Conservation (phyloP, 169 alveolate species). For the Theileria sp. region DNA sequence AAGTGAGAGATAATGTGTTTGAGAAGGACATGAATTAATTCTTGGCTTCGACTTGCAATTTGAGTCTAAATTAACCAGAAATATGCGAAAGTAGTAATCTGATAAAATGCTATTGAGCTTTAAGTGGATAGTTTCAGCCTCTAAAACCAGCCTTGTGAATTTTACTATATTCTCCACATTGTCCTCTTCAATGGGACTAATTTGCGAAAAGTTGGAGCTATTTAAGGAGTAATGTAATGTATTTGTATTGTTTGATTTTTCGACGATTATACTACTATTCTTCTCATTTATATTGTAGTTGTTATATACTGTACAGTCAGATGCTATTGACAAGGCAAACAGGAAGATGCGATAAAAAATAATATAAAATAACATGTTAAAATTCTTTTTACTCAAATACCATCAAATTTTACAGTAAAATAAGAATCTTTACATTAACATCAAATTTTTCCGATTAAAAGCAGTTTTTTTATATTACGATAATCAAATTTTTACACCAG, state of each 20-base stretch:
- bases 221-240: not conserved
- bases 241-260: not conserved
- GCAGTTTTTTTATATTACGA: too few relatives aligned
- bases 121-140: conserved; percentile 57
- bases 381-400: not conserved
- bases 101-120: conserved; percentile 42
- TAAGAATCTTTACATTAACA: too few relatives aligned
- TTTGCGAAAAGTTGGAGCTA: not conserved
- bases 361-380: not conserved
- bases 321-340: not conserved
- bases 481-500: not conserved
- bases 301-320: not conserved
- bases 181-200: not conserved
- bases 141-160: conserved; percentile 29
- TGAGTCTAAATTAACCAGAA: conserved; percentile 56
- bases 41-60: conserved; percentile 40
- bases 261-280: not conserved
- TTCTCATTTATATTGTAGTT: not conserved
- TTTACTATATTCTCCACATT: not conserved
- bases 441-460: too few relatives aligned
- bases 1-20: not conserved
- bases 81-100: conserved; percentile 52
- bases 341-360: not conserved
- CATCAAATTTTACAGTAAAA: not conserved
- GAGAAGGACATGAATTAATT: conserved; percentile 41